phyloP scores from a whole-genome alignment of 202 grass and related monocot genomes.

The Setaria italica region DNA sequence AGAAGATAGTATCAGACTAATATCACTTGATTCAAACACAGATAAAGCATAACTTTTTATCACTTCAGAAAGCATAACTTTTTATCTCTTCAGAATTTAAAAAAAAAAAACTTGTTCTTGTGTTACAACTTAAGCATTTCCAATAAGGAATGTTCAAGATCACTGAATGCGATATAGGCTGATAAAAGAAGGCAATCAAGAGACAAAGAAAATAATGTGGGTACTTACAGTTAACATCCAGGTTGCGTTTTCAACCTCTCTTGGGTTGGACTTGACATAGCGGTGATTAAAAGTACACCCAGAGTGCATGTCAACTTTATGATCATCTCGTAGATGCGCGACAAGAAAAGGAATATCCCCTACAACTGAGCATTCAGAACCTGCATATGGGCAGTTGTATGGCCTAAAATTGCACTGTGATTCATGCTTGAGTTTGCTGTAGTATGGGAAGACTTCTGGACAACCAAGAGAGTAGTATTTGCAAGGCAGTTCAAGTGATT shows the following conservation, averaged over 20 bases:
- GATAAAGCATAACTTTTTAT: conserved; percentile 1
- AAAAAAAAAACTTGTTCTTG: neutral
- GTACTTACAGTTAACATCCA: conserved; percentile 98
- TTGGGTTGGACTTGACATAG: conserved; percentile 92
- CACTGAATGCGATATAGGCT: neutral
- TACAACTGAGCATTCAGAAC: conserved; percentile 80
- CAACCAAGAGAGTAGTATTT: conserved; percentile 79
- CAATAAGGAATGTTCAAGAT: neutral
- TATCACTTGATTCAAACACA: conserved; percentile 23
- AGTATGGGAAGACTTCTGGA: conserved; percentile 85
- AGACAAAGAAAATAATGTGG: neutral
- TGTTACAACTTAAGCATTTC: neutral
- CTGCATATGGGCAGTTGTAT: conserved; percentile 94
- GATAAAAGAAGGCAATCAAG: conserved; percentile 26
- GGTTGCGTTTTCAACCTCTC: conserved; percentile 95
- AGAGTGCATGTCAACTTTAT: conserved; percentile 95
- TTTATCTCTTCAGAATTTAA: neutral
- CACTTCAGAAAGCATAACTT: neutral
- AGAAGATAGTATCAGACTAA: conserved; percentile 13
- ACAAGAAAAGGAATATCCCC: conserved; percentile 86
- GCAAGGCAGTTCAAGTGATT: conserved; percentile 91
- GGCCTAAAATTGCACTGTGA: conserved; percentile 87
- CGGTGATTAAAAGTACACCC: conserved; percentile 97
- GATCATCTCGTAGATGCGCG: conserved; percentile 85
- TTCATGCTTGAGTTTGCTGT: conserved; percentile 94